These are phyloP conservation scores for Forsythia suspensa DNA, from an alignment of 257 asterid genomes.

Conservation along the genomic window DNA sequence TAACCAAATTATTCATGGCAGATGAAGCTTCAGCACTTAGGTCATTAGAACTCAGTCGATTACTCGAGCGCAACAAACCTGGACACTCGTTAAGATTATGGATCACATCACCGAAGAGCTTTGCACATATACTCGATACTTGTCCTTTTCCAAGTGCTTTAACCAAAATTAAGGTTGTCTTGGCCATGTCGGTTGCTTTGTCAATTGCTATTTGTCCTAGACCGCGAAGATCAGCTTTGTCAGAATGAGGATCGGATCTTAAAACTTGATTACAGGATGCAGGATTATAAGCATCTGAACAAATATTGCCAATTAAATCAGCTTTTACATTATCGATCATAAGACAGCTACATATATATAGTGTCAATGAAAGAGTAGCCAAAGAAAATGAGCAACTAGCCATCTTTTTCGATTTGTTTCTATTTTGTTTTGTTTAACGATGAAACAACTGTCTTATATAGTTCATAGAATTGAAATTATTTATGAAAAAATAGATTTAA, in stretches of 20 bases:
- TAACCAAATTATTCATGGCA: slow-evolving; percentile 21
- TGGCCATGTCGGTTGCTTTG: neutral
- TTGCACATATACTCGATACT: slow-evolving; percentile 24
- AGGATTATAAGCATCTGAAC: neutral
- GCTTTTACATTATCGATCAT: slow-evolving; percentile 7
- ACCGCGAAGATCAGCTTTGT: slow-evolving; percentile 17
- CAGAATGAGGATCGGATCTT: slow-evolving; percentile 26
- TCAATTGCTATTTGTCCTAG: slow-evolving; percentile 20
- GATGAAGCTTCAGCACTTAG: slow-evolving; percentile 22
- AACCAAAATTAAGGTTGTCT: neutral
- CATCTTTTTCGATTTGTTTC: neutral
- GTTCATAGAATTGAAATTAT: no score
- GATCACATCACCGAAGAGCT: slow-evolving; percentile 9
- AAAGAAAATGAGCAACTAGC: neutral
- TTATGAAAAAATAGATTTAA: no score
- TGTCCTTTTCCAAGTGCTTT: neutral
- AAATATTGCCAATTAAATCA: slow-evolving; percentile 31
- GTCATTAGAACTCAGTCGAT: neutral
- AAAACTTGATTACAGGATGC: slow-evolving; percentile 11
- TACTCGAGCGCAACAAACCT: neutral
- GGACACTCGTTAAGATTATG: slow-evolving; percentile 7
- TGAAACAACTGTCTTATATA: no score
- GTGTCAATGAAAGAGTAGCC: slow-evolving; percentile 4
- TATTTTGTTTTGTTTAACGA: no score
- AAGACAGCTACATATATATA: neutral